phyloP scores from a whole-genome alignment of 768 basidiomycete genomes.

The Suillus subluteus region DNA sequence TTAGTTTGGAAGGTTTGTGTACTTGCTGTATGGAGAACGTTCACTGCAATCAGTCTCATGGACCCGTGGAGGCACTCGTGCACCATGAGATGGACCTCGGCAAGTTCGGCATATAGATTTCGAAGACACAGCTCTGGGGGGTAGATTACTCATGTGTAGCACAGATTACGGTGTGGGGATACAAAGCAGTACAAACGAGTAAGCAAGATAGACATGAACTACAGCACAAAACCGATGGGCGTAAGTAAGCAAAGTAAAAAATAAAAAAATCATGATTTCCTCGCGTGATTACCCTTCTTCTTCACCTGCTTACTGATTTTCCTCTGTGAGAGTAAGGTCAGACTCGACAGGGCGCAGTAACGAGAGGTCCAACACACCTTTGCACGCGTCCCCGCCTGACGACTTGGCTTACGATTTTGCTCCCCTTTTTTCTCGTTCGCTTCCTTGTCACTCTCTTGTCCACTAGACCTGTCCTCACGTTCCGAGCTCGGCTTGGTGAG shows the following conservation, averaged over 20 bases:
- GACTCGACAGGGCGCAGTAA: not conserved
- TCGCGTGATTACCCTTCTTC: constrained; percentile 27
- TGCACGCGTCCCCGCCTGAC: constrained; percentile 43
- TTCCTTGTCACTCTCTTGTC: constrained; percentile 31
- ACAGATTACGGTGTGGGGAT: not conserved
- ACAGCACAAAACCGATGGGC: constrained; percentile 8
- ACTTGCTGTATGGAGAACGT: constrained; percentile 6
- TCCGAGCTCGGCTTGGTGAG: constrained; percentile 40
- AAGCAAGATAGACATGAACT: constrained; percentile 2
- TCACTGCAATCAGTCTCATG: not conserved
- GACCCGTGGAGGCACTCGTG: not conserved
- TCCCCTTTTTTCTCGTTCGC: constrained; percentile 31
- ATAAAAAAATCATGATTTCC: constrained; percentile 27
- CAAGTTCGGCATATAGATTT: not conserved
- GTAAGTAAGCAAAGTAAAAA: constrained; percentile 2
- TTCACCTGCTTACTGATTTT: constrained; percentile 33
- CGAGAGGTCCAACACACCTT: constrained; percentile 35
- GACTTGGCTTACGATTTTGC: constrained; percentile 40
- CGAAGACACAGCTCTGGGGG: not conserved
- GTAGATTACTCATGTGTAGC: constrained; percentile 2
- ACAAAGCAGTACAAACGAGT: constrained; percentile 10
- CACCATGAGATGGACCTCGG: constrained; percentile 3
- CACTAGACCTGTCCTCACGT: constrained; percentile 40
- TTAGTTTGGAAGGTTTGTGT: not conserved
- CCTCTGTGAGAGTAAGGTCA: constrained; percentile 26